A percentile compares a stretch with the other conserved stretches of the same genome.
phyloP scores from a whole-genome alignment of 768 basidiomycete genomes.

The Favolaschia claudopus region DNA sequence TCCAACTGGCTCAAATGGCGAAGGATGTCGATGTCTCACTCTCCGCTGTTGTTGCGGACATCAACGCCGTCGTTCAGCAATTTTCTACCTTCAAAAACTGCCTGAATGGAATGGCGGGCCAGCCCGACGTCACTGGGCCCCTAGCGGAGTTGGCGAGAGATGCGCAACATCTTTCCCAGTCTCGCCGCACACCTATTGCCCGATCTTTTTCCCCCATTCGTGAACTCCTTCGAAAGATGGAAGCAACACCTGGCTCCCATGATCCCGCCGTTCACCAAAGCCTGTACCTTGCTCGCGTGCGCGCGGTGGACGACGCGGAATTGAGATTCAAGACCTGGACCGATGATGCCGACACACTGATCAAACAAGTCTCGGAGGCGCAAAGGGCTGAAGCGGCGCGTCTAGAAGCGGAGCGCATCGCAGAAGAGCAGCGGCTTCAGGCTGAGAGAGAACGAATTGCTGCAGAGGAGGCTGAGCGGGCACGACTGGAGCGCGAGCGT shows the following conservation, averaged over 20 bases:
- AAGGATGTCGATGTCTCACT: conserved; percentile 58
- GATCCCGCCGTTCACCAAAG: conserved; percentile 55
- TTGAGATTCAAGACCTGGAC: conserved; percentile 56
- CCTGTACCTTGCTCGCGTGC: conserved; percentile 56
- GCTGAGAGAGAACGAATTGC: conserved; percentile 45
- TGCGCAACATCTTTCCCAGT: conserved; percentile 43
- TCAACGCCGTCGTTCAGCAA: conserved; percentile 48
- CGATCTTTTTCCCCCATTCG: conserved; percentile 62
- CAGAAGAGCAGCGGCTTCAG: conserved; percentile 42
- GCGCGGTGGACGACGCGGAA: conserved; percentile 60
- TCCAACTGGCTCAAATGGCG: conserved; percentile 61
- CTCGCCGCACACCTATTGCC: conserved; percentile 46
- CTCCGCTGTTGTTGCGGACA: conserved; percentile 42
- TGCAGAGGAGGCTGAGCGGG: conserved; percentile 43
- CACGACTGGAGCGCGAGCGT: conserved; percentile 41
- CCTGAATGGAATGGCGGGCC: conserved; percentile 37
- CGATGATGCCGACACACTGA: conserved; percentile 50
- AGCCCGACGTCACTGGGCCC: conserved; percentile 37
- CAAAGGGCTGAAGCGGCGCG: conserved; percentile 50
- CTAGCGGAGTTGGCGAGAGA: conserved; percentile 46
- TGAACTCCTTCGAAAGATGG: conserved; percentile 63
- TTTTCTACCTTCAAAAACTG: conserved; percentile 48
- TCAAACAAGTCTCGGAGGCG: conserved; percentile 48
- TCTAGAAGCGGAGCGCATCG: conserved; percentile 45
- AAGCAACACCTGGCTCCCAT: conserved; percentile 49